Evolutionary conservation across 306 rosid species (phyloP).

Genomic region (Mucuna pruriens): DNA sequence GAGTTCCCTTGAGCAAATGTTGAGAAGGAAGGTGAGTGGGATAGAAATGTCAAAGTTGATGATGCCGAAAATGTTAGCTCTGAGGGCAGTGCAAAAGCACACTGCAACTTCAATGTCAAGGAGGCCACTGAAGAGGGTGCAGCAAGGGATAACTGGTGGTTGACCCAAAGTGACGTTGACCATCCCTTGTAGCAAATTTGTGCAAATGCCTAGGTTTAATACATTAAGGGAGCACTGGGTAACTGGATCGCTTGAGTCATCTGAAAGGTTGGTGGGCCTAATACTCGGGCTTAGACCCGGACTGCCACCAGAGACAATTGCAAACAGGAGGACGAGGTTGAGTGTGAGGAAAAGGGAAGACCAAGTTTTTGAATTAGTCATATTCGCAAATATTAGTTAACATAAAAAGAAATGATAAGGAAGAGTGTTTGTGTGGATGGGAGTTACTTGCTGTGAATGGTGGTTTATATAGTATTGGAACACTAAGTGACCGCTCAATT

Average conservation of each 20-base stretch:
- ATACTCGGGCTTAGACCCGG: background rate
- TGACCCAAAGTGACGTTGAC: conserved; percentile 57
- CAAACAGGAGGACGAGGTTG: conserved; percentile 72
- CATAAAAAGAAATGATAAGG: too few species aligned
- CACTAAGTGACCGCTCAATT: too few species aligned
- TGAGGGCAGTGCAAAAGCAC: conserved; percentile 85
- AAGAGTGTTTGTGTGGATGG: background rate
- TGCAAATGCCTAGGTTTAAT: conserved; percentile 72
- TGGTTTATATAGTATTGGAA: conserved; percentile 21
- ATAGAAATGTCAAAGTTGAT: too few species aligned
- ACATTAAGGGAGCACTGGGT: too few species aligned
- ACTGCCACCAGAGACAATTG: conserved; percentile 57
- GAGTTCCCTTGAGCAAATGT: background rate
- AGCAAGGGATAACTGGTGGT: conserved; percentile 59
- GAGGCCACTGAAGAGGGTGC: conserved; percentile 49
- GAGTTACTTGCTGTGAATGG: background rate
- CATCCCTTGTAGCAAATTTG: conserved; percentile 57
- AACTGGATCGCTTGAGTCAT: background rate
- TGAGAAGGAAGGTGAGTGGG: conserved; percentile 39
- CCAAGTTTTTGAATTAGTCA: conserved; percentile 63
- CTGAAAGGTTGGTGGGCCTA: background rate
- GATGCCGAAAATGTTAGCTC: conserved; percentile 54
- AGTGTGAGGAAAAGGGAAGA: conserved; percentile 62
- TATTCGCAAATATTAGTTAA: background rate
- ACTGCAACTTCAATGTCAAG: conserved; percentile 76